Conservation (phyloP, 768 basidiomycete genomes). For the Tylopilus rubrobrunneus region DNA sequence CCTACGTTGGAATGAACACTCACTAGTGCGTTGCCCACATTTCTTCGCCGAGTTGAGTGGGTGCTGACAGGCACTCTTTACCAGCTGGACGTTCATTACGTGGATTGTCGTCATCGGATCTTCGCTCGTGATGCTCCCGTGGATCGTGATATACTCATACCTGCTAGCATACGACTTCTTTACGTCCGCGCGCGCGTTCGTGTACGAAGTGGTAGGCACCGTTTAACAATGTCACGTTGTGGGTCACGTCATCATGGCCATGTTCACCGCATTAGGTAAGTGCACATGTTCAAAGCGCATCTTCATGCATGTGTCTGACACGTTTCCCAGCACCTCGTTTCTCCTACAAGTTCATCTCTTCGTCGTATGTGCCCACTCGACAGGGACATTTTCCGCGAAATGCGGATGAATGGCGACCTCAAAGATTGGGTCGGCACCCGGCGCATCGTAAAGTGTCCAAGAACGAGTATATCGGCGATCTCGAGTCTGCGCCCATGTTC, state of each 20-base stretch:
- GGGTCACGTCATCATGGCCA: conserved; percentile 74
- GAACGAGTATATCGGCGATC: conserved; percentile 32
- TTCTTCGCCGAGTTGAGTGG: conserved; percentile 3
- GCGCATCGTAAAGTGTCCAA: conserved; percentile 56
- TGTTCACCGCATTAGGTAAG: conserved; percentile 68
- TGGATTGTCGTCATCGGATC: conserved; percentile 82
- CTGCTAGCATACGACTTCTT: conserved; percentile 70
- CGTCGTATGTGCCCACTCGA: conserved; percentile 76
- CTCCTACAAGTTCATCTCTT: conserved; percentile 65
- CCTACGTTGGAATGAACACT: conserved; percentile 86
- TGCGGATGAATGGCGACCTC: conserved; percentile 80
- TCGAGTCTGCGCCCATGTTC: conserved; percentile 74
- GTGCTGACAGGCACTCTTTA: conserved; percentile 2
- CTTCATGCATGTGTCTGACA: conserved; percentile 13
- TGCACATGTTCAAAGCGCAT: neutral
- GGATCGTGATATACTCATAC: conserved; percentile 86
- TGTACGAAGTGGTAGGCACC: conserved; percentile 68
- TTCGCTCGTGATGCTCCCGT: conserved; percentile 76
- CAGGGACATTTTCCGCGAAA: conserved; percentile 88
- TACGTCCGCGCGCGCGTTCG: conserved; percentile 68
- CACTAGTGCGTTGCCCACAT: conserved; percentile 64
- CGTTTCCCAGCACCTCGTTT: conserved; percentile 69
- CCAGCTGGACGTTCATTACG: conserved; percentile 79
- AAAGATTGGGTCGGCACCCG: conserved; percentile 76
- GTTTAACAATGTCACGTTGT: conserved; percentile 78